Evolutionary conservation across 805 yeast species (phyloP).

Genomic region (Barnettozyma salicaria): DNA sequence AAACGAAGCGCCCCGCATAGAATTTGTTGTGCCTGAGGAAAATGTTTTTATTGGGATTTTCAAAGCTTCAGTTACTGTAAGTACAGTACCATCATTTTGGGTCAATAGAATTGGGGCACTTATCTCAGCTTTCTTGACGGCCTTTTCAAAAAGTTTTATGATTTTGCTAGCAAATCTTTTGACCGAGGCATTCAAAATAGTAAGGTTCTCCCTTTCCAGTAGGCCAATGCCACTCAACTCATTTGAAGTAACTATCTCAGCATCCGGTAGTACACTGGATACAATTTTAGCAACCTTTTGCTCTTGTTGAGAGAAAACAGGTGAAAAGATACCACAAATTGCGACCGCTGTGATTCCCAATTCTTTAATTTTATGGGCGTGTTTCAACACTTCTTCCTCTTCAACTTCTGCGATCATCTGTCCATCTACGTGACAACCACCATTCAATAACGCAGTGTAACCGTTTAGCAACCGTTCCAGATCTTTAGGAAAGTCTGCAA

Average conservation of each 20-base stretch:
- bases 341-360: slow-evolving; percentile 34
- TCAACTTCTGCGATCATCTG: slow-evolving; percentile 30
- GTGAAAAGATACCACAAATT: slow-evolving; percentile 37
- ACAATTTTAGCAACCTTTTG: slow-evolving; percentile 29
- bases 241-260: slow-evolving; percentile 34
- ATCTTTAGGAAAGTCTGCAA: slow-evolving; percentile 39
- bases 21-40: slow-evolving; percentile 45
- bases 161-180: slow-evolving; percentile 37
- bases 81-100: slow-evolving; percentile 46
- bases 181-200: slow-evolving; percentile 42
- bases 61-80: slow-evolving; percentile 37
- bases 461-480: slow-evolving; percentile 32
- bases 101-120: slow-evolving; percentile 28
- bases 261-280: slow-evolving; percentile 30
- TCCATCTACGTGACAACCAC: slow-evolving; percentile 42
- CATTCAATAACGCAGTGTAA: slow-evolving; percentile 32
- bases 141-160: slow-evolving; percentile 34
- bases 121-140: slow-evolving; percentile 33
- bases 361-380: slow-evolving; percentile 29
- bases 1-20: slow-evolving; percentile 45
- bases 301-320: slow-evolving; percentile 36
- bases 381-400: slow-evolving; percentile 27
- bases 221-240: slow-evolving; percentile 39
- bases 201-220: slow-evolving; percentile 42
- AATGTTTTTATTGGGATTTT: slow-evolving; percentile 40